These are phyloP conservation scores for Aspergillus carlsbadensis DNA, from an alignment of 495 filamentous ascomycete species.

Conservation along the genomic window DNA sequence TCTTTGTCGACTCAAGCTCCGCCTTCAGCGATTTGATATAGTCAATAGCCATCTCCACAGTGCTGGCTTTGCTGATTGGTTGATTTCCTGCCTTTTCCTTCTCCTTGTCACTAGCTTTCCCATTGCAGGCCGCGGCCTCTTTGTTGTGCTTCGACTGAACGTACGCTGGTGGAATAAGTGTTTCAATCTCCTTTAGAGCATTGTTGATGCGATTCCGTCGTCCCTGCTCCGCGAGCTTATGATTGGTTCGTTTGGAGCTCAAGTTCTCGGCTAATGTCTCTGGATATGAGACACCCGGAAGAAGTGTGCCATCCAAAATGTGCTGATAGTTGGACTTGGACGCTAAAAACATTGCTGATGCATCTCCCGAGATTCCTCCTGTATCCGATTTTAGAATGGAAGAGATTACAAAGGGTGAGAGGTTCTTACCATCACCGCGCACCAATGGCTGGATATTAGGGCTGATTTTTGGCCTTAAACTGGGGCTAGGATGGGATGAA, in stretches of 20 bases:
- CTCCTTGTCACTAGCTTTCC: slow-evolving; percentile 42
- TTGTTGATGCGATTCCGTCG: slow-evolving; percentile 93
- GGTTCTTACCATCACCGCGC: slow-evolving; percentile 64
- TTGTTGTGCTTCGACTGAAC: slow-evolving; percentile 35
- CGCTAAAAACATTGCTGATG: slow-evolving; percentile 81
- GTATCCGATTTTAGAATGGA: slow-evolving; percentile 7
- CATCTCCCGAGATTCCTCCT: slow-evolving; percentile 57
- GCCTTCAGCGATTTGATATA: slow-evolving; percentile 86
- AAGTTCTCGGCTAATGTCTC: slow-evolving; percentile 87
- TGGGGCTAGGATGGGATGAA: slow-evolving; percentile 79
- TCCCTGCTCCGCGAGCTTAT: slow-evolving; percentile 97
- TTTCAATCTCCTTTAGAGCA: slow-evolving; percentile 87
- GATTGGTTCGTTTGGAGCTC: slow-evolving; percentile 93
- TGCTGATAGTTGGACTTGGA: slow-evolving; percentile 98
- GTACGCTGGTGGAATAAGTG: slow-evolving; percentile 64
- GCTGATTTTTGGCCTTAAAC: slow-evolving; percentile 87
- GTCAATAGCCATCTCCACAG: slow-evolving; percentile 91
- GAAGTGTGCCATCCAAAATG: slow-evolving; percentile 86
- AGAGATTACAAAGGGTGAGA: neutral
- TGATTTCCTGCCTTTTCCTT: slow-evolving; percentile 50
- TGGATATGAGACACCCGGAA: slow-evolving; percentile 88
- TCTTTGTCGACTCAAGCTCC: slow-evolving; percentile 67
- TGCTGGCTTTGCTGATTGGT: slow-evolving; percentile 88
- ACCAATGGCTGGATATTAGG: slow-evolving; percentile 91
- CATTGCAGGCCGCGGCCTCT: slow-evolving; percentile 30